Evolutionary conservation across 768 basidiomycete species (phyloP).

Genomic region (Amanita rimosa): DNA sequence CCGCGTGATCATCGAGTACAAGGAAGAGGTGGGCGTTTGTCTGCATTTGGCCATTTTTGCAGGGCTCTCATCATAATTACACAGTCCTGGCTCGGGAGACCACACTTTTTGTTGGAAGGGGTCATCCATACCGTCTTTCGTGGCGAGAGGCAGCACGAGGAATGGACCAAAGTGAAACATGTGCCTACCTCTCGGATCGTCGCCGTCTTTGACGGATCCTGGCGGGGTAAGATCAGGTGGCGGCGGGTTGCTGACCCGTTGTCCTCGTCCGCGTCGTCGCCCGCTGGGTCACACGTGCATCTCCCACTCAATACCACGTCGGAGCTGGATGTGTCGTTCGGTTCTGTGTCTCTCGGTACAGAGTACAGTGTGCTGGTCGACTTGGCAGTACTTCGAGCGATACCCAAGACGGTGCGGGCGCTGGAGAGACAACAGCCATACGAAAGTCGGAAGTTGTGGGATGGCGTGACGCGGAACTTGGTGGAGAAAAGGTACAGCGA

Average conservation of each 20-base stretch:
- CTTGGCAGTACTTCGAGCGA: constrained; percentile 49
- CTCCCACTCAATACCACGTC: constrained; percentile 31
- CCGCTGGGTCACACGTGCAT: constrained; percentile 32
- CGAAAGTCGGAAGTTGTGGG: constrained; percentile 88
- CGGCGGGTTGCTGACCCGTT: constrained; percentile 33
- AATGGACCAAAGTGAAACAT: constrained; percentile 83
- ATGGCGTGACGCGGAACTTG: constrained; percentile 63
- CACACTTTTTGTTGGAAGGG: constrained; percentile 80
- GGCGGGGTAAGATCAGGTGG: constrained; percentile 80
- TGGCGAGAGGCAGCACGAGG: constrained; percentile 47
- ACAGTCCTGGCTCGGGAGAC: constrained; percentile 82
- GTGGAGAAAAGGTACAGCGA: constrained; percentile 80
- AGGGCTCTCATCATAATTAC: background rate
- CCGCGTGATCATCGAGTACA: constrained; percentile 84
- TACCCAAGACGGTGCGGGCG: constrained; percentile 83
- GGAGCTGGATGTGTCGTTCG: constrained; percentile 25
- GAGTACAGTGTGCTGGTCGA: constrained; percentile 70
- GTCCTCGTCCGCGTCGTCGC: constrained; percentile 31
- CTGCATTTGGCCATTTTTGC: background rate
- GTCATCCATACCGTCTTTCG: constrained; percentile 77
- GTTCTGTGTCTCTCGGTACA: constrained; percentile 17
- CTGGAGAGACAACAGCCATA: constrained; percentile 63
- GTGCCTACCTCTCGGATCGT: constrained; percentile 72
- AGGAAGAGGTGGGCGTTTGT: constrained; percentile 69
- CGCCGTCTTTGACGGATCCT: constrained; percentile 80